Conservation (phyloP, 257 asterid species). For the Solanum pimpinellifolium region DNA sequence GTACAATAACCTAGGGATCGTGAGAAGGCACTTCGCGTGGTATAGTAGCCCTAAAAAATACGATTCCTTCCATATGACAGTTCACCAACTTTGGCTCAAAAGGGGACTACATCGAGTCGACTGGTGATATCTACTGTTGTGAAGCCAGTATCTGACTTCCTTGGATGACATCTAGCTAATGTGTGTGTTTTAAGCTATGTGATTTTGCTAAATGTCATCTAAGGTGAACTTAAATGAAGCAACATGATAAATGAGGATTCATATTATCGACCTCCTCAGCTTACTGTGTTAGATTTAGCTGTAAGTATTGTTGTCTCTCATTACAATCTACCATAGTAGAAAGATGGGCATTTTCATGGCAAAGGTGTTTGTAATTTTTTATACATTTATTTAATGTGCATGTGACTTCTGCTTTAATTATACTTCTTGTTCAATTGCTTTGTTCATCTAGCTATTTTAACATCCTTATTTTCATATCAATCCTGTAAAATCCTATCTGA, state of each 20-base stretch:
- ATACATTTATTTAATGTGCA: not conserved
- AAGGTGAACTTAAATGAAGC: not conserved
- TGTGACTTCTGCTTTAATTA: not conserved
- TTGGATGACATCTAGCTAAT: not conserved
- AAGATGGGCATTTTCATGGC: not conserved
- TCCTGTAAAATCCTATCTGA: not conserved
- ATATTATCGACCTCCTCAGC: not conserved
- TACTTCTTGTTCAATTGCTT: not conserved
- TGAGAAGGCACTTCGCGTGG: conserved; percentile 69
- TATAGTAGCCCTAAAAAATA: conserved; percentile 28
- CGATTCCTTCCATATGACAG: conserved; percentile 71
- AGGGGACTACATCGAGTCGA: conserved; percentile 37
- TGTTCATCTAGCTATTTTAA: too few species aligned
- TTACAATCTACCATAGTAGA: not conserved
- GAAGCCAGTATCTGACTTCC: not conserved
- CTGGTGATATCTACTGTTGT: not conserved
- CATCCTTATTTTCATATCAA: not conserved
- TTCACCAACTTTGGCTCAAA: conserved; percentile 67
- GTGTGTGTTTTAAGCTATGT: not conserved
- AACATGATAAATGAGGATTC: not conserved
- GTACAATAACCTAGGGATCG: conserved; percentile 31
- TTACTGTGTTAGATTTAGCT: not conserved
- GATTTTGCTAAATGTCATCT: not conserved
- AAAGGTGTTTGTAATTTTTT: not conserved
- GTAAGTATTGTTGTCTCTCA: not conserved